Conservation (phyloP, 345 rosid species). For the Euphorbia pulcherrima region DNA sequence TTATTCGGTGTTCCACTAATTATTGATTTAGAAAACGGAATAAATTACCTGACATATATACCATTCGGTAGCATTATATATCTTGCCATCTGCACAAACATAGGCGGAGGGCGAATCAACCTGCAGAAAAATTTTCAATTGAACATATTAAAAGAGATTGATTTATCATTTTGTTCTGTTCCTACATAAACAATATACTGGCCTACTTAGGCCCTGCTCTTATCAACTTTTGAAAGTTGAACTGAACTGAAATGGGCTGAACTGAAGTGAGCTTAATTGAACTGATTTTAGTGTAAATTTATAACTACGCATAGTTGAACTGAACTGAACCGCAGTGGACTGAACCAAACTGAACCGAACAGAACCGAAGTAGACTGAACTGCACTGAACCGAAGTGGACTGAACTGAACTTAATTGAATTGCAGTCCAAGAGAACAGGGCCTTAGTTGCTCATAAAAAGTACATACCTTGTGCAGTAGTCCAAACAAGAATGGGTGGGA, state of each 20-base stretch:
- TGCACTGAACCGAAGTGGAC: no score
- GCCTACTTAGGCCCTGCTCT: no score
- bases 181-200: slow-evolving; percentile 3
- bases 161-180: not conserved
- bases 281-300: no score
- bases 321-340: no score
- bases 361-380: no score
- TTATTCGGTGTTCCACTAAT: not conserved
- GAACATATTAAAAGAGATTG: not conserved
- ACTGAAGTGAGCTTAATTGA: no score
- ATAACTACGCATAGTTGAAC: no score
- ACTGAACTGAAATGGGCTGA: no score
- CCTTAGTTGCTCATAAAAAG: not conserved
- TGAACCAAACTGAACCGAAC: no score
- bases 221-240: no score
- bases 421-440: no score
- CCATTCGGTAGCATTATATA: slow-evolving; percentile 92
- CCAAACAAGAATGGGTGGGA: slow-evolving; percentile 77
- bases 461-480: slow-evolving; percentile 70
- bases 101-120: slow-evolving; percentile 78
- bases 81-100: slow-evolving; percentile 84
- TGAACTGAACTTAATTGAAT: no score
- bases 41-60: slow-evolving; percentile 89
- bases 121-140: slow-evolving; percentile 38
- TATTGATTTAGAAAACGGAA: not conserved